Percentiles rank a stretch among this genome's conserved stretches.
phyloP scores from a whole-genome alignment of 495 filamentous ascomycete genomes.

The Entonaema liquescens region DNA sequence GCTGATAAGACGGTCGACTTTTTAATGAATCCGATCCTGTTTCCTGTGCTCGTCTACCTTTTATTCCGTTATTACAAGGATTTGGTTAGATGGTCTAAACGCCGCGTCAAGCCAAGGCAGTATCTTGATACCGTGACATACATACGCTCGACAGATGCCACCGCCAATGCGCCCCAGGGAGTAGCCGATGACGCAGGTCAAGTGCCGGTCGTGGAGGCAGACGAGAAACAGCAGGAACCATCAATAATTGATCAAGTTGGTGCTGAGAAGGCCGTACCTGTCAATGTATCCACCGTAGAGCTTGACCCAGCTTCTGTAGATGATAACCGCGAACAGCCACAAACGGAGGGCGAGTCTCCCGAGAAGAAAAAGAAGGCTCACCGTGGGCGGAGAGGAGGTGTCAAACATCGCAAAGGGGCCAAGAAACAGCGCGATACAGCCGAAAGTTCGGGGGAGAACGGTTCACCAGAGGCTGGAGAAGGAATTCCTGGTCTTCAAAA shows the following conservation, averaged over 20 bases:
- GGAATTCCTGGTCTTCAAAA: slow-evolving; percentile 50
- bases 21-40: slow-evolving; percentile 57
- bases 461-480: slow-evolving; percentile 40
- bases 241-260: not conserved
- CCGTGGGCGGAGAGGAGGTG: slow-evolving; percentile 83
- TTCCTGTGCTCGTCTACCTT: slow-evolving; percentile 49
- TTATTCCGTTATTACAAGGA: slow-evolving; percentile 49
- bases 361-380: slow-evolving; percentile 80
- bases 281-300: slow-evolving; percentile 33
- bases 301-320: slow-evolving; percentile 53
- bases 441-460: slow-evolving; percentile 54
- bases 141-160: slow-evolving; percentile 29
- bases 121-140: slow-evolving; percentile 36
- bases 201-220: slow-evolving; percentile 1
- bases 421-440: slow-evolving; percentile 53
- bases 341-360: slow-evolving; percentile 39
- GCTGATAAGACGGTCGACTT: slow-evolving; percentile 52
- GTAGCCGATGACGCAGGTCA: slow-evolving; percentile 2
- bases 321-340: slow-evolving; percentile 47
- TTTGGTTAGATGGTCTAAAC: slow-evolving; percentile 36
- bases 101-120: slow-evolving; percentile 21
- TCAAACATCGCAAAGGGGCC: slow-evolving; percentile 69
- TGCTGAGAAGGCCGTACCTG: slow-evolving; percentile 6
- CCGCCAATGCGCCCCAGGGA: not conserved
- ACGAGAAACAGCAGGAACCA: slow-evolving; percentile 14